Evolutionary conservation across 1,139 yeast species (phyloP), one percentile per base, ranked within the genome.

Genomic region (Nematodospora anomalae): DNA sequence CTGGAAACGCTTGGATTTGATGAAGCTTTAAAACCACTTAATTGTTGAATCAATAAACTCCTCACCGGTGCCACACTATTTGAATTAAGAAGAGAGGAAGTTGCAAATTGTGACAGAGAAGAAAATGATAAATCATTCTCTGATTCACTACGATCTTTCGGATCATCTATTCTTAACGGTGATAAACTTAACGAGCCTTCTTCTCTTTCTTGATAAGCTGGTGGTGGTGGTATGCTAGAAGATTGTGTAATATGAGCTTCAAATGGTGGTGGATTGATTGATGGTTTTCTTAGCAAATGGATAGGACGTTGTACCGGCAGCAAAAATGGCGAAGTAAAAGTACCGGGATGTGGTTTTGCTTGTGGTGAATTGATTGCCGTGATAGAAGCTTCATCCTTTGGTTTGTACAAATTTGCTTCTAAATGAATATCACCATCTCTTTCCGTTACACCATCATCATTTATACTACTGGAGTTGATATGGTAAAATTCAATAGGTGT

Each of bases 401-500:
- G 92, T 47, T 74, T 71, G 52, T 79, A 83, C 12, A 83, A 52
- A 49, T 84, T 83, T 1, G 89, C 69, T 16, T 71, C 74, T 18
- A 79, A 51, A 51, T 76, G 79, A 58, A 74, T 67, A 35, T 67
- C 62, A 2, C 52, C 50, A 32, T 67, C 74, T 34, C 39, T 32
- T 31, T 40, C 44, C 16, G 32, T 28, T 3, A 28, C 36, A 11
- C 36, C 40, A 22, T 64, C 69, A 26, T 64, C 70, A 29, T 64
- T 70, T 32, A 60, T 57, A 38, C 56, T 58, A 4, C 36, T 30
- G 29, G 60, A 51, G 28, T 55, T 51, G 21, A 68, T 45, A 42
- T 63, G 73, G 24, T 52, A 59, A 44, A 68, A 67, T 27, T 50
- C 51, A 24, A 50, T 42, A 26, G 34, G 36, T 3, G 37, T 18